Conservation (phyloP, 306 rosid genomes). For the Dalbergia oliveri region DNA sequence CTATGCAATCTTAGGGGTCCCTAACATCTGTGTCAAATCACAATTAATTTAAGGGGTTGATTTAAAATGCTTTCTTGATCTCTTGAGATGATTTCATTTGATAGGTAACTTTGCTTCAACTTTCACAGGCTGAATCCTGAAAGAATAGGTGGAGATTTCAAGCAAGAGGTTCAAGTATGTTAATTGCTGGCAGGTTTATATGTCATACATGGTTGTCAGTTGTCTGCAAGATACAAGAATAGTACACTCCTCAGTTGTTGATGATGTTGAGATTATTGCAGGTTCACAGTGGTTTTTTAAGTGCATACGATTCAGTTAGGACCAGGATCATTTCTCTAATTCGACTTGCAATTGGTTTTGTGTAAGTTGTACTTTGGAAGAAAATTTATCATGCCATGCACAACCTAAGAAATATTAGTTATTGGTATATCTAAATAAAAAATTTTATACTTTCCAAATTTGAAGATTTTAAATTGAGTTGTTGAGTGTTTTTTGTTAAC, state of each 20-base stretch:
- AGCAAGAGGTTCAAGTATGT: slow-evolving; percentile 92
- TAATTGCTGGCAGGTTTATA: no score
- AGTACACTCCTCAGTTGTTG: slow-evolving; percentile 26
- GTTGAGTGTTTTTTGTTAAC: slow-evolving; percentile 20
- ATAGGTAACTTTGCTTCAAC: slow-evolving; percentile 39
- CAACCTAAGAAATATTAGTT: slow-evolving; percentile 36
- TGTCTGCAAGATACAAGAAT: slow-evolving; percentile 21
- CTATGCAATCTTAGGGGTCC: slow-evolving; percentile 5
- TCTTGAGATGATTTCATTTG: slow-evolving; percentile 14
- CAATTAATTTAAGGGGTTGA: neutral
- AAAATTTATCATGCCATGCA: slow-evolving; percentile 7
- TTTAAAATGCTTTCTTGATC: no score
- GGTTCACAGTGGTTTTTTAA: slow-evolving; percentile 97
- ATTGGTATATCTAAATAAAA: slow-evolving; percentile 3
- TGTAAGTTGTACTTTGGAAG: slow-evolving; percentile 61
- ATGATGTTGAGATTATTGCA: slow-evolving; percentile 56
- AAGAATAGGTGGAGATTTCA: slow-evolving; percentile 98
- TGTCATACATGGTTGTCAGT: no score
- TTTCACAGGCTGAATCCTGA: slow-evolving; percentile 86
- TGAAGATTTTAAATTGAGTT: slow-evolving; percentile 21
- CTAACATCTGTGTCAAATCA: slow-evolving; percentile 2
- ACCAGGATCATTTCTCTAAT: slow-evolving; percentile 81
- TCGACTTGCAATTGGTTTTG: slow-evolving; percentile 74
- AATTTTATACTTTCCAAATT: slow-evolving; percentile 4
- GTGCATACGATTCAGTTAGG: slow-evolving; percentile 96